Evolutionary conservation across 208 protist species (phyloP).

Genomic region (Phytomonas sp.): DNA sequence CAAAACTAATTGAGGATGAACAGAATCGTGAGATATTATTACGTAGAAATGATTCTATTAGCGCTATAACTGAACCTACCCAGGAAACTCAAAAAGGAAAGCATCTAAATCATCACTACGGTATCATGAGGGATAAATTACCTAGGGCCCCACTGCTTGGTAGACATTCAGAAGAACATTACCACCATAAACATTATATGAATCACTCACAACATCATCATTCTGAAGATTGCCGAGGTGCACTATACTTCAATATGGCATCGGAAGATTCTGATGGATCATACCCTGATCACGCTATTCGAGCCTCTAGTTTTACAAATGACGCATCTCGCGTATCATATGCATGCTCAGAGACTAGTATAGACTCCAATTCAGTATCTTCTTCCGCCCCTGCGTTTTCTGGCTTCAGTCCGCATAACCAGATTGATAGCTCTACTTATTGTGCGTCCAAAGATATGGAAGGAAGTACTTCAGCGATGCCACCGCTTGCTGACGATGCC

Average conservation of each 20-base stretch:
- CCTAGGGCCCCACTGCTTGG: background rate
- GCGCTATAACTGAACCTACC: background rate
- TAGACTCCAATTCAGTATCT: background rate
- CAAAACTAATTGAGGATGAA: background rate
- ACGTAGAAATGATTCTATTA: background rate
- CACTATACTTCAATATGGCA: background rate
- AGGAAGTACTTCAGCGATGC: background rate
- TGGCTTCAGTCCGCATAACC: background rate
- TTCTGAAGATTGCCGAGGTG: background rate
- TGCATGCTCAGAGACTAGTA: background rate
- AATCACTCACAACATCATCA: background rate
- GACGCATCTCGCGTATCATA: background rate
- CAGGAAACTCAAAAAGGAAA: background rate
- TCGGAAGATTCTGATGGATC: background rate
- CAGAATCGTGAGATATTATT: background rate
- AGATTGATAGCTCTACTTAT: background rate
- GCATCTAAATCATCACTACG: background rate
- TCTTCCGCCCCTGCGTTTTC: background rate
- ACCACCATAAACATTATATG: background rate
- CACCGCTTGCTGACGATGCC: slow-evolving; percentile 32
- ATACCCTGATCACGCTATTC: background rate
- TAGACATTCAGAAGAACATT: background rate
- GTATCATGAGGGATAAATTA: background rate
- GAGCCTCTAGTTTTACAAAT: background rate
- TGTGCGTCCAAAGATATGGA: background rate